Percentiles rank a stretch among this genome's conserved stretches.
These are phyloP conservation scores for Fusarium brevicatenulatum DNA, from an alignment of 2,329 filamentous ascomycete genomes.

Conservation along the genomic window DNA sequence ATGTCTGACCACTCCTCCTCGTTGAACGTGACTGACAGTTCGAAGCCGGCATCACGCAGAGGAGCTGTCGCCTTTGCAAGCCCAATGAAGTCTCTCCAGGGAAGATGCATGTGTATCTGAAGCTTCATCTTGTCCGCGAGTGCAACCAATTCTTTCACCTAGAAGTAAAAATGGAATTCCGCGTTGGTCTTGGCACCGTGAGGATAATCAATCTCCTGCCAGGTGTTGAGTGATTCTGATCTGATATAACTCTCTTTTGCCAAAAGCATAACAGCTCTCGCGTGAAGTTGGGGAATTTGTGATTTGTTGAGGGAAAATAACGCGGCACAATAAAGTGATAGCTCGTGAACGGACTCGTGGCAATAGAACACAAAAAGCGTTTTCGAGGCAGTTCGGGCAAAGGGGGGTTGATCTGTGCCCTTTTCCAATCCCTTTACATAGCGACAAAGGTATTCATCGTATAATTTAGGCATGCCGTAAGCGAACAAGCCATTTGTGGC, in stretches of 20 bases:
- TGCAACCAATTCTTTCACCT: neutral
- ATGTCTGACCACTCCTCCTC: neutral
- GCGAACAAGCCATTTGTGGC: neutral
- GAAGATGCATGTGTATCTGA: neutral
- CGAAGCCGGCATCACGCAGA: neutral
- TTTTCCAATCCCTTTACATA: neutral
- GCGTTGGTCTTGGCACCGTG: neutral
- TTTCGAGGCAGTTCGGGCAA: neutral
- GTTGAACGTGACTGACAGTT: neutral
- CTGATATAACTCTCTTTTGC: no score
- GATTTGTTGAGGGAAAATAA: neutral
- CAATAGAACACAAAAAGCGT: neutral
- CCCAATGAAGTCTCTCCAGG: neutral
- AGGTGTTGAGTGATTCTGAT: neutral
- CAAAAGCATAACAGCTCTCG: neutral
- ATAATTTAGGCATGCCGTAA: neutral
- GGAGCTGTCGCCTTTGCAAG: neutral
- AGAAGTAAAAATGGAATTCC: neutral
- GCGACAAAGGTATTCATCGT: fast-evolving
- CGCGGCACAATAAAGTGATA: neutral
- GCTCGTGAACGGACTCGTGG: neutral
- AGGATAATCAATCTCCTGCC: neutral
- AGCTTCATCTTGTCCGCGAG: neutral
- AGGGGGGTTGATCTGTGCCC: neutral
- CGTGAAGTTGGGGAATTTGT: neutral